Base-by-base conservation (phyloP, 1,284 basidiomycete genomes). In the Malassezia vespertilionis region DNA sequence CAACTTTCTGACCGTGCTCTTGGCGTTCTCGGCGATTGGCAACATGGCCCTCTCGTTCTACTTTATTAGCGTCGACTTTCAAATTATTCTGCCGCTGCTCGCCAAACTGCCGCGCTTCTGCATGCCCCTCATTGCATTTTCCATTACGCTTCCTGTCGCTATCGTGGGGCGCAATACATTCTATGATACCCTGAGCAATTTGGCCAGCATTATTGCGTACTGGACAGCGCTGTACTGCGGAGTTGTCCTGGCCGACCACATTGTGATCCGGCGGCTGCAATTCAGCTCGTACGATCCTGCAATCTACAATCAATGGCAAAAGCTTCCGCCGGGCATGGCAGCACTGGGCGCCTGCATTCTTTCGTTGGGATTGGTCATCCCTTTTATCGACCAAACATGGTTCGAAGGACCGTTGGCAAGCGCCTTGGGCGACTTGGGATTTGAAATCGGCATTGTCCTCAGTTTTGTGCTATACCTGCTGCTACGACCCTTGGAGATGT, bases 1-100 rank as follows among this genome's bases (percentile, higher is more conserved):
- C 2, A 82, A 84, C 64, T 86, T 93, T 74, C 75, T 91, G 45
- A 84, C 83, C 11, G 84, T 90, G n/a, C 50, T 82, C 10, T 75
- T 88, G 46, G 82, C 82, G 40, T 74, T 90, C 22, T 84, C 76
- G 9, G 76, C 77, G 52, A 77, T 79, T 32, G 85, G 80, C 3
- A 93, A 91, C 73, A 84, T 87, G 46, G 83, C 84, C 4, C 79
- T 81, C 4, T 84, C 82, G 10, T 77, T 86, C 51, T 69, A 68
- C 53, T 61, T 57, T 26, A 56, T 68, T 24, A 63, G 65, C 0
- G 30, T 68, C 4, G 54, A 53, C 32, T 47, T 60, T 26, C 62
- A 61, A 33, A 63, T 60, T 21, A 69, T 75, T 44, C 79, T 93
- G 6, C 89, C 90, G 0, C 77, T 88, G 63, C 90, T 87, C 64